Conservation (phyloP, 495 filamentous ascomycete species). For the Pyronema domesticum region DNA sequence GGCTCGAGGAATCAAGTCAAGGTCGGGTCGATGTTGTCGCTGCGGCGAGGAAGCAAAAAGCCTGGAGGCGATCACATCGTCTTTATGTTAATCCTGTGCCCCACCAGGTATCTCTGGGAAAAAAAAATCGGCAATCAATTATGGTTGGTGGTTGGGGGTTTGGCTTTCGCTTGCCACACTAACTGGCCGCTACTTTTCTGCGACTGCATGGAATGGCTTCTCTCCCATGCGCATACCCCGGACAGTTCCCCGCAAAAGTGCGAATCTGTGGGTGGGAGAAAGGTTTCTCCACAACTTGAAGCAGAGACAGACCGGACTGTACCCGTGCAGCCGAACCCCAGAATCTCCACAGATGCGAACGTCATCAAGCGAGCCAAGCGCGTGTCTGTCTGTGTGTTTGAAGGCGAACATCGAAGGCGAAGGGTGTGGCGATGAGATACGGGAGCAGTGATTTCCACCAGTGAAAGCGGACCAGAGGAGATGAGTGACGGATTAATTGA, state of each 20-base stretch:
- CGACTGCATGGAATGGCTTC: background rate
- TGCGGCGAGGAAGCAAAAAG: background rate
- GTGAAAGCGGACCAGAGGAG: background rate
- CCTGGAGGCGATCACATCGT: background rate
- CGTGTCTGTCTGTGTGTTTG: background rate
- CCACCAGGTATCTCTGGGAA: background rate
- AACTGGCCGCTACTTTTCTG: background rate
- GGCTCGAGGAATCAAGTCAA: background rate
- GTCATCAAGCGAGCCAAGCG: background rate
- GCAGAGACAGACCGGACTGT: background rate
- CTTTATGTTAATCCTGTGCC: background rate
- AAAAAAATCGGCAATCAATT: background rate
- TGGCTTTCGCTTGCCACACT: background rate
- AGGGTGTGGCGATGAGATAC: background rate
- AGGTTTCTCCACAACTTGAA: conserved; percentile 2
- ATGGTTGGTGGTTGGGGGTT: background rate
- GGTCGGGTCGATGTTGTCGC: background rate
- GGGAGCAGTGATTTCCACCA: background rate
- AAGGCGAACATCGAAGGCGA: background rate
- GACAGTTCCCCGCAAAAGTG: background rate
- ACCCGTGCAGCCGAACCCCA: background rate
- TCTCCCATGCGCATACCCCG: background rate
- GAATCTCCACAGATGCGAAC: background rate
- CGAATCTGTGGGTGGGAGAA: background rate
- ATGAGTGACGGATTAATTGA: background rate